Base-by-base conservation (phyloP, 441 rosid genomes). In the Gossypium gossypioides region DNA sequence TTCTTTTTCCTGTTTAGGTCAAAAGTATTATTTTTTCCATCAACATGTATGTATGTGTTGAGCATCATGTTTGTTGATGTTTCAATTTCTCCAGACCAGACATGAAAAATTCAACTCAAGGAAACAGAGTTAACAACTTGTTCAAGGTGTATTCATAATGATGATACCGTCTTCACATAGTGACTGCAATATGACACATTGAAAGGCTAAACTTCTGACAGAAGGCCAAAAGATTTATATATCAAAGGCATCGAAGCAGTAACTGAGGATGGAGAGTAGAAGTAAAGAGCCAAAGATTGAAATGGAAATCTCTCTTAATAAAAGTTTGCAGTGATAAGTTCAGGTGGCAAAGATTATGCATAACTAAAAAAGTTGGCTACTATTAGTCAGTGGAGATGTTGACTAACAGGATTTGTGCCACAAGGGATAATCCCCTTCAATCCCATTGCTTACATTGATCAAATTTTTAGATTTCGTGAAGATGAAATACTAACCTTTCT, bases 1-100 rank as follows among this genome's bases (percentile, higher is more conserved):
- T 21, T 66, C n/a, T 68, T 52, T 27, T 18, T 52, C 61, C 72
- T 68, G 15, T 52, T 52, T 50, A 22, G 42, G 61, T 52, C 72
- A 68, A 68, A 52, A 68, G 29, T 50, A 29, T 18, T 25, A 37
- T 9, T 37, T 22, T 63, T 8, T 44, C 15, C 37, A 32, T 67
- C 59, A 8, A 54, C 2, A n/a, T 19, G 22, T 6, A 58, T 13
- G 10, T 27, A 29, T 57, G 29, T 24, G 25, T 22, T 21, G 51
- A 37, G 32, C 27, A 40, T 13, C 70, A 66, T 44, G 19, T 6
- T 46, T 48, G 71, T 22, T 25, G 57, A 24, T 66, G 57, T 66
- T 24, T 66, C 15, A 56, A 6, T 66, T 22, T 66, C 70, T 22
- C 34, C 58, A 6, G 7, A 10, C 25, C 27, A 25, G 70, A 25